phyloP scores from a whole-genome alignment of 495 filamentous ascomycete species.

The Thermothielavioides terrestris region DNA sequence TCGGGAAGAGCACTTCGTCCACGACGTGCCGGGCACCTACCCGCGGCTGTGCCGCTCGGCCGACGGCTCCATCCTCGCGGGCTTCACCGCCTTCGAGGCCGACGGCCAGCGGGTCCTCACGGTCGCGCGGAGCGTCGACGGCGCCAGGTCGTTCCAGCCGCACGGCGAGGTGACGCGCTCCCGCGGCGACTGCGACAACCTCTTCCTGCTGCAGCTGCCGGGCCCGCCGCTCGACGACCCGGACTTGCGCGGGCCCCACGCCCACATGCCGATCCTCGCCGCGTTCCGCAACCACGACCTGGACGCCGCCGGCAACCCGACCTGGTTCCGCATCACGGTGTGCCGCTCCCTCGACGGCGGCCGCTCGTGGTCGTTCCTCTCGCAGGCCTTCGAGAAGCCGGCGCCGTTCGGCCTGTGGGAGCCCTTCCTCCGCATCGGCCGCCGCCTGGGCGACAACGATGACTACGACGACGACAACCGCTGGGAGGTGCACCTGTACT shows the following conservation, averaged over 20 bases:
- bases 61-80: constrained; percentile 40
- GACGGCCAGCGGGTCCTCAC: constrained; percentile 29
- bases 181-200: constrained; percentile 51
- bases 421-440: constrained; percentile 47
- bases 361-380: constrained; percentile 43
- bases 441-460: no score
- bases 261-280: constrained; percentile 41
- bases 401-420: constrained; percentile 49
- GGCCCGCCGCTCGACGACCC: constrained; percentile 13
- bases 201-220: constrained; percentile 48
- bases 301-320: constrained; percentile 27
- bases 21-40: constrained; percentile 37
- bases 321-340: constrained; percentile 53
- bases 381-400: constrained; percentile 35
- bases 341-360: constrained; percentile 49
- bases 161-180: constrained; percentile 26
- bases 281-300: constrained; percentile 58
- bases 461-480: no score
- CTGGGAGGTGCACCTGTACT: constrained; percentile 49
- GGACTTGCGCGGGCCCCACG: no score
- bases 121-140: constrained; percentile 35
- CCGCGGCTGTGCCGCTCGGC: constrained; percentile 40
- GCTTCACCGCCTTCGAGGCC: constrained; percentile 33
- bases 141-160: constrained; percentile 32
- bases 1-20: constrained; percentile 7